Base-by-base conservation (phyloP, 345 rosid genomes). In the Populus euphratica region DNA sequence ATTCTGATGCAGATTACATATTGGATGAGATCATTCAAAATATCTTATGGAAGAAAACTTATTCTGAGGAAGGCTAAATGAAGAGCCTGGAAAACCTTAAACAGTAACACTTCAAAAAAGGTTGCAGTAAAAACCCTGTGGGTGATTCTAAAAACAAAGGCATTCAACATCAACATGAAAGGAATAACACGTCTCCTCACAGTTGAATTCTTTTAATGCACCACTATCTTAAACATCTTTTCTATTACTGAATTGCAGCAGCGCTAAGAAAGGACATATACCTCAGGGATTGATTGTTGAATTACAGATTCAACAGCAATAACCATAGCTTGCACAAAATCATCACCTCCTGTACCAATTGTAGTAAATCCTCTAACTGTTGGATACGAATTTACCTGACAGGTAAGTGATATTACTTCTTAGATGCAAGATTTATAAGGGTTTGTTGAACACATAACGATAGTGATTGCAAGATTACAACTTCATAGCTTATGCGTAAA, bases 221-320 rank as follows among this genome's bases (percentile, higher is more conserved):
- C 72, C 49, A 1, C 12, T 12, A 38, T 21, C 23, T 6, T 56
- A 39, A 63, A 79, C 6, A 41, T 59, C n/a, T 67, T 68, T 33
- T 66, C 47, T 35, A 25, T n/a, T 13, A 50, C 72, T 29, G 17
- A 63, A 68, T 23, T 71, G 52, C 54, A 83, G 59, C 70, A 50
- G 31, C 29, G 18, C 70, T n/a, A 68, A 63, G 8, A 50, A 67
- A 76, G 47, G 39, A 44, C 67, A 83, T 10, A 35, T 82, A 91
- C 99, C 97, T 93, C 88, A 39, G 97, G 98, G 77, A 96, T 89
- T 41, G 92, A 90, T 70, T 88, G 86, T 80, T 89, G 93, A 81
- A 92, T 88, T 67, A 93, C 99, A 79, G 98, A 96, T 81, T 96
- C 99, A 74, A 96, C 97, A 0, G 99, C 98, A 86, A 96, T 88